Conservation (phyloP, 2,329 filamentous ascomycete species). For the Bipolaris oryzae region DNA sequence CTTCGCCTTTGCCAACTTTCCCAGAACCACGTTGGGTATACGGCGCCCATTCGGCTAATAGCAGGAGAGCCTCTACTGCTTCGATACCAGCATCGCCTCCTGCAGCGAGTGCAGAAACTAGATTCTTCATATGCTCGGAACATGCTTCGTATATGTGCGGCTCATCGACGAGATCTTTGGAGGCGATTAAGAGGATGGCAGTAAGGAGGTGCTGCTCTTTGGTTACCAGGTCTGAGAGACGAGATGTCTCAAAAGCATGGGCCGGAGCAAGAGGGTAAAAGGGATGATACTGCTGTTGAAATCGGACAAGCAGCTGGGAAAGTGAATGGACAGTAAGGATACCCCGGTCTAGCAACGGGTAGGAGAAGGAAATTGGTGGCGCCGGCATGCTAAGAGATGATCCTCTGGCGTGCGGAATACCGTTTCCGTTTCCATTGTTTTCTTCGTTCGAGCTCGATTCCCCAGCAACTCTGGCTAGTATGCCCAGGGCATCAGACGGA, state of each 20-base stretch:
- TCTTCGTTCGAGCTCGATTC: slow-evolving; percentile 44
- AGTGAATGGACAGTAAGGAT: slow-evolving; percentile 54
- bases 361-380: slow-evolving; percentile 49
- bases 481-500: slow-evolving; percentile 56
- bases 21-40: slow-evolving; percentile 67
- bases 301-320: slow-evolving; percentile 62
- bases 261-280: slow-evolving; percentile 72
- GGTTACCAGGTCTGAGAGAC: slow-evolving; percentile 62
- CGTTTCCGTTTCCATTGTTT: slow-evolving; percentile 17
- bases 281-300: slow-evolving; percentile 69
- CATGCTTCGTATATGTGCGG: slow-evolving; percentile 69
- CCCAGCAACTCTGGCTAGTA: slow-evolving; percentile 54
- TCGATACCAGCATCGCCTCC: slow-evolving; percentile 71
- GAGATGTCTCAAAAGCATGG: slow-evolving; percentile 61
- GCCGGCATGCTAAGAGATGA: slow-evolving; percentile 23
- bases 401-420: slow-evolving; percentile 19
- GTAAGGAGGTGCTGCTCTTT: slow-evolving; percentile 72
- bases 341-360: slow-evolving; percentile 51
- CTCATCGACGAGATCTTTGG: slow-evolving; percentile 71
- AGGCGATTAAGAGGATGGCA: slow-evolving; percentile 72
- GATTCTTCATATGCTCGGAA: slow-evolving; percentile 71
- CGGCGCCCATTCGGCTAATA: slow-evolving; percentile 76
- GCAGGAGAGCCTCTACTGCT: slow-evolving; percentile 70
- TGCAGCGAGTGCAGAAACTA: slow-evolving; percentile 70
- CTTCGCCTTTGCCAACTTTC: slow-evolving; percentile 71